phyloP scores from a whole-genome alignment of 768 basidiomycete species.

The Russula sp. region DNA sequence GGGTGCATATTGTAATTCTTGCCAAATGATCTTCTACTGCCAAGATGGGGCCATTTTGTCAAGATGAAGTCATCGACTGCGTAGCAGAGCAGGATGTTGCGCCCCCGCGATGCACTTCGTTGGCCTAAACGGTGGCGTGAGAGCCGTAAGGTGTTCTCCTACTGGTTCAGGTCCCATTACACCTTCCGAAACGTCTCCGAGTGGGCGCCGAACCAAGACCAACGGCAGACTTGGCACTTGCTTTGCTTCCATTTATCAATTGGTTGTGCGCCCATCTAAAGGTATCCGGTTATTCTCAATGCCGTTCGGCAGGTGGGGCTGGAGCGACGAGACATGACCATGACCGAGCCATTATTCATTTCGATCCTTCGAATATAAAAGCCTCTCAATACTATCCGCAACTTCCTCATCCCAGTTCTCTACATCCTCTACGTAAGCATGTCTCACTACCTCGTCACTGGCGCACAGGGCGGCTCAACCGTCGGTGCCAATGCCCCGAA shows the following conservation, averaged over 20 bases:
- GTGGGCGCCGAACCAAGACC: too few species aligned
- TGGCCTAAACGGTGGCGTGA: too few species aligned
- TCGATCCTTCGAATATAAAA: slow-evolving; percentile 3
- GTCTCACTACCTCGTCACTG: slow-evolving; percentile 19
- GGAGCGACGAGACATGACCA: not conserved
- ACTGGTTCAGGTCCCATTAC: too few species aligned
- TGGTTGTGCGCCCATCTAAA: not conserved
- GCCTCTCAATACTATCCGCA: not conserved
- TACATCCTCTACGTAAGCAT: slow-evolving; percentile 1
- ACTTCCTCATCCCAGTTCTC: not conserved
- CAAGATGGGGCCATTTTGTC: not conserved
- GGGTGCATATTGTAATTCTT: not conserved
- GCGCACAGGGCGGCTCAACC: slow-evolving; percentile 9
- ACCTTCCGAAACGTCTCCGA: too few species aligned
- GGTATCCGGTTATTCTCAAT: not conserved
- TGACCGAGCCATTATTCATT: not conserved
- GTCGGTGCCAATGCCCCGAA: slow-evolving; percentile 20
- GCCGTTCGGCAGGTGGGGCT: not conserved
- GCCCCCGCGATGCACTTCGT: too few species aligned
- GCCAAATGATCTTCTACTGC: not conserved
- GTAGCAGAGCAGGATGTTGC: too few species aligned
- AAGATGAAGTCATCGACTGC: too few species aligned
- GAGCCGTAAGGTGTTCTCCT: too few species aligned
- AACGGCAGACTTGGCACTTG: too few species aligned
- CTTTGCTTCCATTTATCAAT: too few species aligned